Conservation (phyloP, 208 protist species). For the Trypanosoma theileri region DNA sequence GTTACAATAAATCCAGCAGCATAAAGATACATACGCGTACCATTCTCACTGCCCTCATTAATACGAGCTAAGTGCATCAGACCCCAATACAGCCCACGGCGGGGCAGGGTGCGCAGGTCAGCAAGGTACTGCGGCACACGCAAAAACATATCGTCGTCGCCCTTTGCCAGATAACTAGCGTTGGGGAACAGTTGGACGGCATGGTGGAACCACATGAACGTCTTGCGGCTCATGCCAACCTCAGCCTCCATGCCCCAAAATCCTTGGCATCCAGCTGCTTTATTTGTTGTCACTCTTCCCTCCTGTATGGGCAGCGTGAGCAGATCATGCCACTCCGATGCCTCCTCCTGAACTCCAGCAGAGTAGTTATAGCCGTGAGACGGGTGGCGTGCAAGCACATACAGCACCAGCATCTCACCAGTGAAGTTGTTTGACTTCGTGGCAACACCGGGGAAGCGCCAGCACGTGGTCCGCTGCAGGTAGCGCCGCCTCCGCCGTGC, state of each 20-base stretch:
- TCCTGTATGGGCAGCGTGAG: constrained; percentile 40
- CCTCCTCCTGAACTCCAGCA: constrained; percentile 35
- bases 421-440: constrained; percentile 30
- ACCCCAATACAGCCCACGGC: constrained; percentile 16
- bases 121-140: constrained; percentile 46
- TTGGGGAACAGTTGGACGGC: constrained; percentile 34
- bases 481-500: constrained; percentile 25
- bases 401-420: constrained; percentile 32
- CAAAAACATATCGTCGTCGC: constrained; percentile 47
- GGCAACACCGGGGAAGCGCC: constrained; percentile 39
- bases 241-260: constrained; percentile 10
- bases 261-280: neutral
- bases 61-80: neutral
- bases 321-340: constrained; percentile 34
- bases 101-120: constrained; percentile 25
- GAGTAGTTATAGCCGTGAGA: constrained; percentile 23
- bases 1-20: neutral
- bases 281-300: constrained; percentile 16
- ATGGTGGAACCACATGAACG: constrained; percentile 36
- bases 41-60: neutral
- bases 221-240: constrained; percentile 33
- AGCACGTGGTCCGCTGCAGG: constrained; percentile 45
- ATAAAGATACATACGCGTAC: neutral
- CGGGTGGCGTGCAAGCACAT: constrained; percentile 5
- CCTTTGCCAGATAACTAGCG: constrained; percentile 40